Percentiles rank a stretch among this genome's conserved stretches.
phyloP scores from a whole-genome alignment of 257 asterid genomes.

The Ilex asprella region DNA sequence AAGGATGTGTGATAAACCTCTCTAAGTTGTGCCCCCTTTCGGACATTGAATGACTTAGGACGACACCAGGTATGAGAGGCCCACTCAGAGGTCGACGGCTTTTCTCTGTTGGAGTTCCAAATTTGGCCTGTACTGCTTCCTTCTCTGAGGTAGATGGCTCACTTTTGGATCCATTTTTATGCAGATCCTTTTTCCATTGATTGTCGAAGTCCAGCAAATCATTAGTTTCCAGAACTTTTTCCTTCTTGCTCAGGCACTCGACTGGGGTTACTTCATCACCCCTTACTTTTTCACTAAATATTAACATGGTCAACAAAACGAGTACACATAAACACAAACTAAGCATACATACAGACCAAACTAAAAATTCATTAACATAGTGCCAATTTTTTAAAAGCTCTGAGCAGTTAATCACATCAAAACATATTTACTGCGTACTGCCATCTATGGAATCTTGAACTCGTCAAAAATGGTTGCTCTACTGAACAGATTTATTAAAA shows the following conservation, averaged over 20 bases:
- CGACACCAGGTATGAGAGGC: constrained; percentile 71
- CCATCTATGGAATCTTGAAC: too few species aligned
- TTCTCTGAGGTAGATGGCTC: constrained; percentile 53
- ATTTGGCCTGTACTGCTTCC: constrained; percentile 43
- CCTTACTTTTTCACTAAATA: constrained; percentile 45
- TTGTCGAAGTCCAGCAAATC: constrained; percentile 34
- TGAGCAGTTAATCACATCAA: too few species aligned
- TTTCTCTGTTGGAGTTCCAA: constrained; percentile 44
- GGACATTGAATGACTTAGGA: constrained; percentile 53
- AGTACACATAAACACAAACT: constrained; percentile 1
- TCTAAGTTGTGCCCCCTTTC: constrained; percentile 60
- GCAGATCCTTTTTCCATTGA: constrained; percentile 30
- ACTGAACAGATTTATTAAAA: too few species aligned
- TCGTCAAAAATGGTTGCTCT: too few species aligned
- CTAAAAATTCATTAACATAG: neutral
- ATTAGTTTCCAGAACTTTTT: constrained; percentile 26
- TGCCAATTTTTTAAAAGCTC: too few species aligned
- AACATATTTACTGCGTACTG: too few species aligned
- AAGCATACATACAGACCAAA: constrained; percentile 2
- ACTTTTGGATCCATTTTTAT: constrained; percentile 36
- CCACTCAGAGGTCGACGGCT: constrained; percentile 88
- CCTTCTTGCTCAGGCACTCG: constrained; percentile 35
- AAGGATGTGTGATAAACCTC: constrained; percentile 43
- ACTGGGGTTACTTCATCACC: constrained; percentile 28
- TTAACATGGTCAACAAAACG: constrained; percentile 3